A percentile compares a stretch with the other conserved stretches of the same genome.
Conservation (phyloP, 2,329 filamentous ascomycete genomes). For the Shiraia bambusicola region DNA sequence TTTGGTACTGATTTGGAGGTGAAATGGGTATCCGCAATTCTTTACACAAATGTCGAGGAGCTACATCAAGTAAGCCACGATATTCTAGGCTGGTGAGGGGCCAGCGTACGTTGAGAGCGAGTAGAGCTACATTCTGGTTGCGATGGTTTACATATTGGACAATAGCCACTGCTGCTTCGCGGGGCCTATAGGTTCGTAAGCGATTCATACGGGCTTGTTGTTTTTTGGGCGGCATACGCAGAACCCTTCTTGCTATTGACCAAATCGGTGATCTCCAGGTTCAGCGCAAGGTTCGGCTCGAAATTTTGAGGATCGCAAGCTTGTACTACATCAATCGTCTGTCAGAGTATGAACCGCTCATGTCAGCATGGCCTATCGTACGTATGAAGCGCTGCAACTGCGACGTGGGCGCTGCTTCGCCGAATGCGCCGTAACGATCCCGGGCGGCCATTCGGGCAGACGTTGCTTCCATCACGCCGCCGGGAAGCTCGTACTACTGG, state of each 20-base stretch:
- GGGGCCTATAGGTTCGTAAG: conserved; percentile 58
- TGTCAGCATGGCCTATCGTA: conserved; percentile 37
- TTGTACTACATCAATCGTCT: conserved; percentile 58
- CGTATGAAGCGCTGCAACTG: conserved; percentile 92
- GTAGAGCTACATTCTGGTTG: conserved; percentile 89
- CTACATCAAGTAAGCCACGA: conserved; percentile 42
- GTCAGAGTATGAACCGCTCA: not conserved
- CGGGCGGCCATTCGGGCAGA: conserved; percentile 92
- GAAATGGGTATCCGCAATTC: conserved; percentile 98
- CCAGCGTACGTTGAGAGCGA: conserved; percentile 69
- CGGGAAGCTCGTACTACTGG: not conserved
- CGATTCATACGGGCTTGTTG: not conserved
- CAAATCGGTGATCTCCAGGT: conserved; percentile 93
- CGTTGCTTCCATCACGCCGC: conserved; percentile 74
- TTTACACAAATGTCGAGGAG: conserved; percentile 99
- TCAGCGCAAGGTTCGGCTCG: conserved; percentile 94
- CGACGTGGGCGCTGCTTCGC: conserved; percentile 70
- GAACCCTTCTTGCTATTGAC: conserved; percentile 98
- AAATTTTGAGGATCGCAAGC: conserved; percentile 97
- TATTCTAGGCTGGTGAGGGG: conserved; percentile 8
- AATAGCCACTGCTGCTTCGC: conserved; percentile 90
- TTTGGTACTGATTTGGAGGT: conserved; percentile 97
- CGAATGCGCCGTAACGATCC: conserved; percentile 86
- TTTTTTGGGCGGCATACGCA: conserved; percentile 55
- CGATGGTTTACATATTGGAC: conserved; percentile 95